Evolutionary conservation across 1,284 basidiomycete species (phyloP), one percentile per base, ranked within the genome.

Genomic region (Boletellus deceptivus): DNA sequence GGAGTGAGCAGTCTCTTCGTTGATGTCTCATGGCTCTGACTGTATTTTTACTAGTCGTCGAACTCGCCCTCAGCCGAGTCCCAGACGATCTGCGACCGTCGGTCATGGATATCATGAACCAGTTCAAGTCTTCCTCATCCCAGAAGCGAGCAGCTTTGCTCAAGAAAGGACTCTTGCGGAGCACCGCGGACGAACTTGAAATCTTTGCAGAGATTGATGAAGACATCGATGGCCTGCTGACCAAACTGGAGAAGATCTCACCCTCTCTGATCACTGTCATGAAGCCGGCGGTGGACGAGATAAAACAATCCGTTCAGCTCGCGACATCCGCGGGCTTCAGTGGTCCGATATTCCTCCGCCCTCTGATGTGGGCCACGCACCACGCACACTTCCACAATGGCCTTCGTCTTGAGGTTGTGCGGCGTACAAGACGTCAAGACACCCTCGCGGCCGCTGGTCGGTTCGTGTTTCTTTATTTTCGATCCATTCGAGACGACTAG

Each of bases 401-500:
- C 0, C 74, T 92, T 20, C 75, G 89, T 43, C 78, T 93, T 51
- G 87, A 91, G 58, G 82, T 93, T 2, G 82, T 86, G 4, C 76
- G 81, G 50, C 79, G 77, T 42, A 81, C 75, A 56, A 90, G 86
- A 63, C 78, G 78, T 20, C 73, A 75, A 3, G 91, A 93, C 53
- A 77, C 92, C 13, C 76, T 94, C 20, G 91, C 87, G 25, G 82
- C 82, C 5, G 91, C 89, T 49, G 92, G 92, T 57, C 77, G 89
- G 86, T 89, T 54, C 46, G 81, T 60, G 3, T 29, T 24, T 24
- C 27, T 29, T 16, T 25, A 17, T 14, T n/a, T 45, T 46, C 10
- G 16, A 43, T 4, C 4, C 20, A 8, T 41, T 36, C 3, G 1
- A 6, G 43, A 24, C 17, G 14, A 34, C 44, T 53, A 10, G 1